Conservation (phyloP, 208 protist genomes). For the Phytomonas sp. region DNA sequence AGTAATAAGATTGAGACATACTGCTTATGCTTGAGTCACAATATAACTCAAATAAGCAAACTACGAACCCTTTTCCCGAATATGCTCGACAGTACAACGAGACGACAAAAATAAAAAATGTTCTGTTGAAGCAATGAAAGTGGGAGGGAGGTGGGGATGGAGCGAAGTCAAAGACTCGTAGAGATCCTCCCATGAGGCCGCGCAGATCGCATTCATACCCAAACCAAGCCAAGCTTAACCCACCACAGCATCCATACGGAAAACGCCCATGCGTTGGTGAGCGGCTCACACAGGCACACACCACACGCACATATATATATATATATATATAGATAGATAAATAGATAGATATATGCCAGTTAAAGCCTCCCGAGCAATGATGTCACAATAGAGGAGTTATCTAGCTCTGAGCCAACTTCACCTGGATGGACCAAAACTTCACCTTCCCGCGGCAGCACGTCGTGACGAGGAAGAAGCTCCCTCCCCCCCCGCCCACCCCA, state of each 20-base stretch:
- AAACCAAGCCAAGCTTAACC: too few species aligned
- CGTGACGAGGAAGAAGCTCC: conserved; percentile 62
- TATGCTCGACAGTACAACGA: too few species aligned
- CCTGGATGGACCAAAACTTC: conserved; percentile 59
- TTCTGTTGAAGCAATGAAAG: too few species aligned
- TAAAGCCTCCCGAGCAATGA: conserved; percentile 8
- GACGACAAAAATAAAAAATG: too few species aligned
- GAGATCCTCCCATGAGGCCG: too few species aligned
- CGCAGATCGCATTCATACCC: too few species aligned
- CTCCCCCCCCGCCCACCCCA: conserved; percentile 41
- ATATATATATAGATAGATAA: conserved; percentile 8
- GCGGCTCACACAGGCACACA: background rate
- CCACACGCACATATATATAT: conserved; percentile 12
- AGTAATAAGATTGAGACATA: too few species aligned
- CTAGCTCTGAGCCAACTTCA: conserved; percentile 8
- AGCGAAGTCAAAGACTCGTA: too few species aligned
- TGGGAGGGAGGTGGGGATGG: too few species aligned
- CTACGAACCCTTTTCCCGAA: too few species aligned
- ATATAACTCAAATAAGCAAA: too few species aligned
- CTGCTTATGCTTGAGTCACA: too few species aligned
- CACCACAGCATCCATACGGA: background rate
- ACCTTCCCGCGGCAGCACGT: conserved; percentile 66
- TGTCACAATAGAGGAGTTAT: conserved; percentile 4
- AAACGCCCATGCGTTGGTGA: background rate
- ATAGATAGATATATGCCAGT: conserved; percentile 5